A percentile compares a stretch with the other conserved stretches of the same genome.
These are phyloP conservation scores for Wallacemonas sp. DNA, from an alignment of 208 protist species.

Conservation along the genomic window DNA sequence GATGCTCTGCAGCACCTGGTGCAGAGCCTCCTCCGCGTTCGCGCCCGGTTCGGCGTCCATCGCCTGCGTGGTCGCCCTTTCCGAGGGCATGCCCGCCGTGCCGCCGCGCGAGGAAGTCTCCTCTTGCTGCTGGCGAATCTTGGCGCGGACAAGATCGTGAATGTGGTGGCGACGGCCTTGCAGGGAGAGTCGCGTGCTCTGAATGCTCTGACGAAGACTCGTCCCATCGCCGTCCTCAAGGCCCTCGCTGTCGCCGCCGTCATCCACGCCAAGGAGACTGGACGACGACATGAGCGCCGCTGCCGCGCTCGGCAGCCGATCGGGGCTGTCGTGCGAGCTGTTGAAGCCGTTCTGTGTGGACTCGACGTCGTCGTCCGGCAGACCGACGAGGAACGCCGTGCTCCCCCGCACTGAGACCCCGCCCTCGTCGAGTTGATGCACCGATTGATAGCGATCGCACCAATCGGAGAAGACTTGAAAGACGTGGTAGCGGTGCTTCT, in stretches of 20 bases:
- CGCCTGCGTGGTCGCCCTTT: no score
- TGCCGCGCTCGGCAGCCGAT: background rate
- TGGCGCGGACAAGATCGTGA: conserved; percentile 15
- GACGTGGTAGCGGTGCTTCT: conserved; percentile 70
- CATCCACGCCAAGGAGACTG: background rate
- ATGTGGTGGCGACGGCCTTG: conserved; percentile 15
- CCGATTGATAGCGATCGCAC: conserved; percentile 44
- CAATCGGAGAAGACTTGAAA: conserved; percentile 83
- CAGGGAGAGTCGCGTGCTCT: conserved; percentile 8
- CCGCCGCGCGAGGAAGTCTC: no score
- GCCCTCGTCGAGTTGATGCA: conserved; percentile 1
- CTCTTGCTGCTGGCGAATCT: conserved; percentile 15
- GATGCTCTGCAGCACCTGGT: conserved; percentile 15
- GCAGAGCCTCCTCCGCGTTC: background rate
- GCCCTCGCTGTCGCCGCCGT: background rate
- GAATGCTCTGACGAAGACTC: conserved; percentile 6
- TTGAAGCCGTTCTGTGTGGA: background rate
- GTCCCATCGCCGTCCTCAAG: background rate
- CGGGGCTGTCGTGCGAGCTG: background rate
- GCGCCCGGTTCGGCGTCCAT: background rate
- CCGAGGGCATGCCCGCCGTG: no score
- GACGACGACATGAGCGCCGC: conserved; percentile 16
- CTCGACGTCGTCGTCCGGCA: conserved; percentile 13
- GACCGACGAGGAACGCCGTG: background rate
- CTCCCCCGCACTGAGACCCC: background rate